Evolutionary conservation across 495 filamentous ascomycete genomes (phyloP).

Genomic region (Xylaria scruposa): DNA sequence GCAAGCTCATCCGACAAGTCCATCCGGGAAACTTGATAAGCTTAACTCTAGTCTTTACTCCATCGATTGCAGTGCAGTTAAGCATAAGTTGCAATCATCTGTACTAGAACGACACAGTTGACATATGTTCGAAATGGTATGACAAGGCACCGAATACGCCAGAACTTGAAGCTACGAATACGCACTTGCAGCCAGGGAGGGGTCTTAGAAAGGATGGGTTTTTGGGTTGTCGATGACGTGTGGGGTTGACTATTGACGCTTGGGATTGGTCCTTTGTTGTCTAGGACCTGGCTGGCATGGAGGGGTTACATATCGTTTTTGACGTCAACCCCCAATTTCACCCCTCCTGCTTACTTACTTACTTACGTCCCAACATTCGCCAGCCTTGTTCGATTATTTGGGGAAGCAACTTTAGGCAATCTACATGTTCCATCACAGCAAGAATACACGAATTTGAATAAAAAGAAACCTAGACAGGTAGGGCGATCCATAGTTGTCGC

Average conservation of each 20-base stretch:
- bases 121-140: neutral
- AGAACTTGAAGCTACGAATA: neutral
- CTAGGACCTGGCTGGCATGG: slow-evolving; percentile 7
- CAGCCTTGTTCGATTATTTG: neutral
- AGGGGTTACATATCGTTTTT: neutral
- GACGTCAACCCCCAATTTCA: slow-evolving; percentile 11
- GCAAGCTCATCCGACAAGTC: neutral
- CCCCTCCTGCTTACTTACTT: neutral
- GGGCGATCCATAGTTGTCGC: neutral
- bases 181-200: neutral
- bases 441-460: neutral
- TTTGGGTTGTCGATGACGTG: slow-evolving; percentile 34
- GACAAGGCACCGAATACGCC: neutral
- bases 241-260: slow-evolving; percentile 13
- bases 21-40: neutral
- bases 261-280: neutral
- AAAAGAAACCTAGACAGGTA: neutral
- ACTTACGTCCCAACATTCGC: neutral
- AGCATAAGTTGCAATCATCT: neutral
- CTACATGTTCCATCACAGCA: neutral
- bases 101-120: neutral
- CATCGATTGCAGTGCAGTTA: neutral
- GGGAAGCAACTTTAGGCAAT: neutral
- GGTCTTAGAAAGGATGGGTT: neutral
- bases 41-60: neutral